These are phyloP conservation scores for Isoetes taiwanensis DNA, from an alignment of 75 land plant genomes.

Conservation along the genomic window DNA sequence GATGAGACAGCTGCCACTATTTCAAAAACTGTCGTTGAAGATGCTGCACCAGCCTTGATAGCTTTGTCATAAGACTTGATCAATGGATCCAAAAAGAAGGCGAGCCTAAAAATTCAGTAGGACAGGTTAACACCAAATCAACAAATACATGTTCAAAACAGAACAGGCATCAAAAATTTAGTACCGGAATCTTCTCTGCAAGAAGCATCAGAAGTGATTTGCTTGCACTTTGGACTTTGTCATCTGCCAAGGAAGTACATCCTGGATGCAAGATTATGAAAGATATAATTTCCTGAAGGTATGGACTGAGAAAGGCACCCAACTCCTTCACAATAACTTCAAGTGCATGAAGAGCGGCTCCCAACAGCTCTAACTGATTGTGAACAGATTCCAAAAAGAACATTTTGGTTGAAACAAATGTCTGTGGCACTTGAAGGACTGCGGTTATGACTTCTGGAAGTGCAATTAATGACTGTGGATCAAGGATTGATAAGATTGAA, in stretches of 20 bases:
- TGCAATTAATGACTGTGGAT: constrained; percentile 43
- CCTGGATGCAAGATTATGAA: constrained; percentile 41
- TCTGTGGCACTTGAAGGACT: constrained; percentile 24
- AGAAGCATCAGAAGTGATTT: constrained; percentile 36
- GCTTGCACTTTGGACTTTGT: constrained; percentile 33
- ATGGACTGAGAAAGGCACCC: constrained; percentile 77
- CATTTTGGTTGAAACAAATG: too few relatives aligned
- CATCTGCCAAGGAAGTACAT: constrained; percentile 18
- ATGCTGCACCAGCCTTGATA: constrained; percentile 38
- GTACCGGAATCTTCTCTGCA: constrained; percentile 55
- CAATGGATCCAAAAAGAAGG: constrained; percentile 52
- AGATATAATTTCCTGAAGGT: constrained; percentile 46
- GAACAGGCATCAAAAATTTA: too few relatives aligned
- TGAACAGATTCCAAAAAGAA: too few relatives aligned
- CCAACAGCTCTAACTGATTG: constrained; percentile 15
- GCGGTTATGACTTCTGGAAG: constrained; percentile 47
- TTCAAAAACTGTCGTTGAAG: constrained; percentile 36
- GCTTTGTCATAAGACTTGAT: constrained; percentile 41
- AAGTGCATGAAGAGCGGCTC: constrained; percentile 34
- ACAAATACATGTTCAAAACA: too few relatives aligned
- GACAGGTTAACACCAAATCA: too few relatives aligned
- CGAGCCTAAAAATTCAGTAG: too few relatives aligned
- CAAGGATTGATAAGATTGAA: constrained; percentile 41
- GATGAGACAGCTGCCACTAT: constrained; percentile 38
- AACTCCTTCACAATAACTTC: constrained; percentile 56